These are phyloP conservation scores for Leptographium radiaticola DNA, from an alignment of 2,329 filamentous ascomycete genomes.

Conservation along the genomic window DNA sequence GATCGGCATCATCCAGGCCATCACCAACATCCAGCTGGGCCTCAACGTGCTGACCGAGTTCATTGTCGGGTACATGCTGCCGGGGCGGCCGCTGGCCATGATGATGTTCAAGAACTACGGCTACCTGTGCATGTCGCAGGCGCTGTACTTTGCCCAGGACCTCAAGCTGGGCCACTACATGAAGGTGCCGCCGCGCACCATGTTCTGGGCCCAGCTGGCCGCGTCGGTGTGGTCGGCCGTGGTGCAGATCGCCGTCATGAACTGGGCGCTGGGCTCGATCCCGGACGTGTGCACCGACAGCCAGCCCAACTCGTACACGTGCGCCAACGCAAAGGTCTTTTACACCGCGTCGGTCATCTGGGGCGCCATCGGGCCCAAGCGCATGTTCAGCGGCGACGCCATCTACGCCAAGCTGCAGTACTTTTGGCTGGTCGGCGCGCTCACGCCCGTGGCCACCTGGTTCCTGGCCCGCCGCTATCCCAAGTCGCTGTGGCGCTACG, in stretches of 20 bases:
- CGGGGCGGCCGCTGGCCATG: constrained; percentile 56
- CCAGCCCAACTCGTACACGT: constrained; percentile 44
- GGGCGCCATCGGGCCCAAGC: constrained; percentile 58
- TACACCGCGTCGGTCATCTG: constrained; percentile 61
- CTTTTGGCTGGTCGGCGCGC: constrained; percentile 57
- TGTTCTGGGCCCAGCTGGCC: constrained; percentile 46
- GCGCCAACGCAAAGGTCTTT: constrained; percentile 40
- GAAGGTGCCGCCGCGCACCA: constrained; percentile 47
- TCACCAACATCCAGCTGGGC: constrained; percentile 48
- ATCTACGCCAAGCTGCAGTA: constrained; percentile 53
- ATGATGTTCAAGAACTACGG: constrained; percentile 71
- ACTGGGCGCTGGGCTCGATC: constrained; percentile 52
- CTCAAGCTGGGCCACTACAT: constrained; percentile 59
- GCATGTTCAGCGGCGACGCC: constrained; percentile 52
- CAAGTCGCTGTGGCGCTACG: constrained; percentile 47
- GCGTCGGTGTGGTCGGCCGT: constrained; percentile 49
- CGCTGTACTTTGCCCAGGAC: constrained; percentile 51
- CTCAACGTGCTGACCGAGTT: constrained; percentile 64
- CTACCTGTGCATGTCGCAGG: constrained; percentile 55
- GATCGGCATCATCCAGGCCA: constrained; percentile 47
- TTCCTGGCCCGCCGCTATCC: constrained; percentile 48
- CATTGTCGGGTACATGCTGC: constrained; percentile 60
- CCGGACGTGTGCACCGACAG: constrained; percentile 42
- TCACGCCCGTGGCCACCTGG: constrained; percentile 52
- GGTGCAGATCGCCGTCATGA: constrained; percentile 51